phyloP scores from a whole-genome alignment of 148 eudicot genomes.

The Diospyros lotus region DNA sequence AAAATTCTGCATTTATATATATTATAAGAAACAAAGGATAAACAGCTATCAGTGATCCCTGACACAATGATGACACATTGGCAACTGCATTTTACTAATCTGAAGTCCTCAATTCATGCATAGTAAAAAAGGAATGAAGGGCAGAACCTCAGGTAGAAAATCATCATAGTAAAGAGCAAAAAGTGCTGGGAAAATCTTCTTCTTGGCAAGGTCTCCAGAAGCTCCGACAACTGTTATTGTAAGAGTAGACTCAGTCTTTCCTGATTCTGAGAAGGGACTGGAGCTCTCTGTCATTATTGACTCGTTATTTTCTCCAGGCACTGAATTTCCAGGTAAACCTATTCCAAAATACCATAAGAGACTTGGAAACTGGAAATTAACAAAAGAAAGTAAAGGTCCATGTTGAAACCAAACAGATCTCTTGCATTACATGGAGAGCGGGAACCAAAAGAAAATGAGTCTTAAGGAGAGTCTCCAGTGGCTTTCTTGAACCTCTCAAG shows the following conservation, averaged over 20 bases:
- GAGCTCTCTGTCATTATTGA: constrained; percentile 20
- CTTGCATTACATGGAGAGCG: too few relatives aligned
- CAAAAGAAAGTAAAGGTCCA: not conserved
- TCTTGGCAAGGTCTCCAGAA: constrained; percentile 90
- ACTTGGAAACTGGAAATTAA: constrained; percentile 10
- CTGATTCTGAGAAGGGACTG: constrained; percentile 18
- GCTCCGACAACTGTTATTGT: constrained; percentile 90
- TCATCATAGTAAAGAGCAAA: constrained; percentile 76
- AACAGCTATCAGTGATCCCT: not conserved
- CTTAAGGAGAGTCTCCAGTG: not conserved
- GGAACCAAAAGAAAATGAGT: too few relatives aligned
- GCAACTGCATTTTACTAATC: not conserved
- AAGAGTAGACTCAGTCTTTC: constrained; percentile 36
- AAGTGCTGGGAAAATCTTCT: constrained; percentile 90
- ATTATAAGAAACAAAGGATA: not conserved
- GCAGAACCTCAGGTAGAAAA: constrained; percentile 63
- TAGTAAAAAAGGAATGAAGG: not conserved
- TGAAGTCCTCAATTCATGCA: not conserved
- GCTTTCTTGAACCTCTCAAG: not conserved
- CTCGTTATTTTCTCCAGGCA: constrained; percentile 26
- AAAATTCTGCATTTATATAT: constrained; percentile 42
- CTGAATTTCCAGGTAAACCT: constrained; percentile 41
- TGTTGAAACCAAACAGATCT: too few relatives aligned
- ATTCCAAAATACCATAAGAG: constrained; percentile 15
- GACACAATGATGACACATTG: not conserved